Percentiles rank a stretch among this genome's conserved stretches.
Evolutionary conservation across 2,329 filamentous ascomycete genomes (phyloP).

Genomic region (Plectosphaerella cucumerina): DNA sequence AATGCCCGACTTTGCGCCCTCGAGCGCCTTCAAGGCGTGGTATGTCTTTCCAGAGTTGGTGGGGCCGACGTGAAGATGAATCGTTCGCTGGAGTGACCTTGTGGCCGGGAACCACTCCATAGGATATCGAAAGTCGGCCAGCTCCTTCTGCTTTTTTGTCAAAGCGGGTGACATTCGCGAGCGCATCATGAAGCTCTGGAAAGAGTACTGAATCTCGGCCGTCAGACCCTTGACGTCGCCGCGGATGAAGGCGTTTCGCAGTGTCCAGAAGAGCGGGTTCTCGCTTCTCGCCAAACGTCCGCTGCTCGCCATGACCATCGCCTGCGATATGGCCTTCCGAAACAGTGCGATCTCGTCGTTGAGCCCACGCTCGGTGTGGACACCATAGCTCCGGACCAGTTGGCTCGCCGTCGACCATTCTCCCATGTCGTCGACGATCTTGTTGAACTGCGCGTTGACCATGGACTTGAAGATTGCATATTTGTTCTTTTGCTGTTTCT

Average conservation of each 20-base stretch:
- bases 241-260: slow-evolving; percentile 57
- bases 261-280: slow-evolving; percentile 53
- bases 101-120: slow-evolving; percentile 90
- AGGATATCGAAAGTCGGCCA: slow-evolving; percentile 84
- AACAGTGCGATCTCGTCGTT: slow-evolving; percentile 42
- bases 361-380: slow-evolving; percentile 31
- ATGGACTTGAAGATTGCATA: slow-evolving; percentile 12
- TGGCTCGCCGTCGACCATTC: slow-evolving; percentile 9
- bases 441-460: slow-evolving; percentile 11
- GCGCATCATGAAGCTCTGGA: slow-evolving; percentile 62
- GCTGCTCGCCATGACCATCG: slow-evolving; percentile 38
- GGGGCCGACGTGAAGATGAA: slow-evolving; percentile 92
- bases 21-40: slow-evolving; percentile 79
- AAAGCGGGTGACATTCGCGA: slow-evolving; percentile 52
- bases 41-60: slow-evolving; percentile 99
- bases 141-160: slow-evolving; percentile 53
- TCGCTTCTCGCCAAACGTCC: slow-evolving; percentile 30
- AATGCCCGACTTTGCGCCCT: slow-evolving; percentile 70
- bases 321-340: slow-evolving; percentile 36
- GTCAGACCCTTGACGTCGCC: slow-evolving; percentile 46
- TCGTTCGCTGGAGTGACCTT: slow-evolving; percentile 70
- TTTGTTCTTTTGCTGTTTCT: neutral
- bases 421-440: slow-evolving; percentile 9
- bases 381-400: slow-evolving; percentile 14
- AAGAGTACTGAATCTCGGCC: slow-evolving; percentile 61